These are phyloP conservation scores for Chrysoporthe puriensis DNA, from an alignment of 2,329 filamentous ascomycete genomes.

Conservation along the genomic window DNA sequence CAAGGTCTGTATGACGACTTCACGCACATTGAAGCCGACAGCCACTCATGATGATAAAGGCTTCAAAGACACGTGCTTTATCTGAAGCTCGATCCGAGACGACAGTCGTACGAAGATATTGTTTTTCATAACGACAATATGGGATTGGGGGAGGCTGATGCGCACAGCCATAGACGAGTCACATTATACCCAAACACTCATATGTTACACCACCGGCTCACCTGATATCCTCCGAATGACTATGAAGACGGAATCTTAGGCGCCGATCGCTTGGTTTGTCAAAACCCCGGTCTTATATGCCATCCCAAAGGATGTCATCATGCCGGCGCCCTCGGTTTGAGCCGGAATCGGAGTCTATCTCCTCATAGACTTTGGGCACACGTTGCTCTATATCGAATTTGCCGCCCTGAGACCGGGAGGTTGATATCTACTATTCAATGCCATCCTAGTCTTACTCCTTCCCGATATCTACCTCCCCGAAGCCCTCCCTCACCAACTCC, in stretches of 20 bases:
- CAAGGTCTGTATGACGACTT: neutral
- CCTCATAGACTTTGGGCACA: no score
- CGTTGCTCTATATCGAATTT: neutral
- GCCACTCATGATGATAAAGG: neutral
- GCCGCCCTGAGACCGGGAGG: neutral
- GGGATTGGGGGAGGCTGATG: neutral
- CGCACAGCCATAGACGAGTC: neutral
- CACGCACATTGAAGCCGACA: neutral
- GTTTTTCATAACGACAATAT: neutral
- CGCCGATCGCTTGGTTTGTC: conserved; percentile 10
- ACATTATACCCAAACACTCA: neutral
- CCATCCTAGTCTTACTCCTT: conserved; percentile 1
- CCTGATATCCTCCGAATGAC: neutral
- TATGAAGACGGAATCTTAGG: neutral
- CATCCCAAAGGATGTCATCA: neutral
- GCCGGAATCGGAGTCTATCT: conserved; percentile 1
- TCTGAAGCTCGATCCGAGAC: neutral
- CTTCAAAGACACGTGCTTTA: neutral
- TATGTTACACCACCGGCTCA: neutral
- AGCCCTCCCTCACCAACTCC: conserved; percentile 59
- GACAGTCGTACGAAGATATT: neutral
- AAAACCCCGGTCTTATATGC: conserved; percentile 11
- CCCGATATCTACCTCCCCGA: conserved; percentile 50
- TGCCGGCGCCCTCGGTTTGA: conserved; percentile 13
- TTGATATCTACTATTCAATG: neutral